Base-by-base conservation (phyloP, 257 asterid species). In the Euphrasia confusa region DNA sequence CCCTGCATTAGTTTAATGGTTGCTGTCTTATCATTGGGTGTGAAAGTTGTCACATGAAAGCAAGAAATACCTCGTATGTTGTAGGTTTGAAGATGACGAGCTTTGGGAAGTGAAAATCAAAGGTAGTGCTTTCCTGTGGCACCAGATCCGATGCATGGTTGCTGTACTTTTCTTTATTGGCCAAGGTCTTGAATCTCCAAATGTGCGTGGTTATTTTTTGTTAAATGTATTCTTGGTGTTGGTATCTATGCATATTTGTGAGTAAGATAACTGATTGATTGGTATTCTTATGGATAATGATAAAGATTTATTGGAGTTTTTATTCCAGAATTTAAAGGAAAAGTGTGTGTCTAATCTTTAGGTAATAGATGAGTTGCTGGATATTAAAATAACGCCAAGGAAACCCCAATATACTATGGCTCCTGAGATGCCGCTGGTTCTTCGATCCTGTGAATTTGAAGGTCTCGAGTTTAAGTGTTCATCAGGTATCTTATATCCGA, bases 101-200 rank as follows among this genome's bases (percentile, higher is more conserved):
- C 90, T 89, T 54, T 89, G 95, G 90, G 86, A 79, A 10, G 68
- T 92, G 74, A 82, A 81, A 73, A 80, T 92, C 68, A 77, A 72
- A 81, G 99, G 97, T 60, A 89, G 94, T 66, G 99, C 97, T 80
- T 92, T 92, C 88, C 88, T 92, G 77, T 92, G 99, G 99, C 99
- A 92, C 80, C 99, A 92, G 83, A 78, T 92, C 75, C 92, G 99
- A 49, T 92, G 97, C 83, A 92, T 92, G 91, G 95, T 82, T 68
- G 95, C 96, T 32, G 78, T 89, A 68, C 84, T 92, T 66, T 84
- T 92, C 81, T 72, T 89, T 84, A 81, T 92, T 79, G 99, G 99
- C 72, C 94, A 86, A 75, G 94, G 88, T 75, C 95, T 89, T 69
- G 99, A 92, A 75, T 80, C 96, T 75, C 80, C 91, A 69, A 71